Percentiles rank a stretch among this genome's conserved stretches.
These are phyloP conservation scores for Fonsecaea erecta DNA, from an alignment of 2,329 filamentous ascomycete genomes.

Conservation along the genomic window DNA sequence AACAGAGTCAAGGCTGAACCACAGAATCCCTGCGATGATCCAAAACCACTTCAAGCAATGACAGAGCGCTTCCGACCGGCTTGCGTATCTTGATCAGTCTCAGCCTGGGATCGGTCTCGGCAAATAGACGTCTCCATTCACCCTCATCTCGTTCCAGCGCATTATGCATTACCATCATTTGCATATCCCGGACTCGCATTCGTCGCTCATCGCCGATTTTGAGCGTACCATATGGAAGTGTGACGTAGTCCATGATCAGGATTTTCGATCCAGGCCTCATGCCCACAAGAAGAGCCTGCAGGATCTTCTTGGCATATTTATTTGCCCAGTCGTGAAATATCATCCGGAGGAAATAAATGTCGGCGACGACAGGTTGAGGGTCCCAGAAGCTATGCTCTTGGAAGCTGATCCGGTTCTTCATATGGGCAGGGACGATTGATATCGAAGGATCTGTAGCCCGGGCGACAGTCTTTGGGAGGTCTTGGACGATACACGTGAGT, in stretches of 20 bases:
- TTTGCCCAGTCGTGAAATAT: conserved; percentile 68
- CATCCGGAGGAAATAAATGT: conserved; percentile 65
- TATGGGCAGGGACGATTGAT: conserved; percentile 14
- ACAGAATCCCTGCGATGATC: conserved; percentile 13
- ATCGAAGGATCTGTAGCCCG: conserved; percentile 12
- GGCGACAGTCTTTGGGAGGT: conserved; percentile 18
- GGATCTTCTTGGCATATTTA: conserved; percentile 55
- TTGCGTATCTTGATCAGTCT: conserved; percentile 17
- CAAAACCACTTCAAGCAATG: conserved; percentile 19
- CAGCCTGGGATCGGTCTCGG: conserved; percentile 50
- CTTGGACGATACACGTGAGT: conserved; percentile 36
- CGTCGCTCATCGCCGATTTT: conserved; percentile 11
- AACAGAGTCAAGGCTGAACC: neutral
- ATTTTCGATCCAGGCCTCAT: conserved; percentile 61
- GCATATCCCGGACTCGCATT: conserved; percentile 20
- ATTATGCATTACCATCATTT: conserved; percentile 59
- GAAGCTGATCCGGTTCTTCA: conserved; percentile 42
- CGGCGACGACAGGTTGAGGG: conserved; percentile 59
- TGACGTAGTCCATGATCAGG: conserved; percentile 47
- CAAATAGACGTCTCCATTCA: conserved; percentile 55
- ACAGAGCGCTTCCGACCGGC: conserved; percentile 17
- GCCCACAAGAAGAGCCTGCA: conserved; percentile 58
- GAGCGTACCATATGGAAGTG: conserved; percentile 31
- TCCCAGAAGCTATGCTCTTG: conserved; percentile 63
- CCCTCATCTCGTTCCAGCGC: conserved; percentile 56